Base-by-base conservation (phyloP, 1,139 yeast genomes). In the Pichia sp. region DNA sequence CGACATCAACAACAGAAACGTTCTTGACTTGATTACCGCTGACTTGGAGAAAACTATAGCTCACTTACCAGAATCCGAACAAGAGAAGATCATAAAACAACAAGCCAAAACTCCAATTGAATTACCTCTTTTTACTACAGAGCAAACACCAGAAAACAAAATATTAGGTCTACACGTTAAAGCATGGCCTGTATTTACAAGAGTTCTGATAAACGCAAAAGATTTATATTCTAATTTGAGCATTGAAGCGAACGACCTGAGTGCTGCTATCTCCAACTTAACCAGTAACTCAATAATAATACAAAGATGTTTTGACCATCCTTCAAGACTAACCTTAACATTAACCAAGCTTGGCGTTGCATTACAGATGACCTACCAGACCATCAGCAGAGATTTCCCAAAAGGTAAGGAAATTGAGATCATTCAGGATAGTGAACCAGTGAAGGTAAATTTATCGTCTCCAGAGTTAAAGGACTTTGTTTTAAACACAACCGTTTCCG, bases 261-360 rank as follows among this genome's bases (percentile, higher is more conserved):
- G 58, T 15, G 59, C 62, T 7, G 62, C 67, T 3, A 68, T 76
- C 74, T 80, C 81, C 15, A 55, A 54, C 36, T 47, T 59, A 8
- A 57, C 62, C 4, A 54, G 58, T n/a, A 62, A 61, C 44, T 53
- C 62, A 0, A 52, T 55, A 19, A 53, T 62, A 7, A 55, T 61
- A 29, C 61, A 60, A 52, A 50, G 59, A 42, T 56, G 61, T 34
- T 57, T 55, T 40, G 61, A 59, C 23, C 62, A 59, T 45, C 62
- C 63, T 2, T 60, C 63, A 5, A 54, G 57, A 44, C 34, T 59
- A n/a, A 55, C 60, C 2, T 32, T 62, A 16, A 57, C 59, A 5
- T 47, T 62, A 4, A 56, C 60, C 31, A 62, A 62, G 53, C 40
- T 61, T 11, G 64, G 60, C 6, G 53, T 59, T 23, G 57, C 58